Conservation (phyloP, 2,329 filamentous ascomycete genomes). For the Paecilomyces formosus region DNA sequence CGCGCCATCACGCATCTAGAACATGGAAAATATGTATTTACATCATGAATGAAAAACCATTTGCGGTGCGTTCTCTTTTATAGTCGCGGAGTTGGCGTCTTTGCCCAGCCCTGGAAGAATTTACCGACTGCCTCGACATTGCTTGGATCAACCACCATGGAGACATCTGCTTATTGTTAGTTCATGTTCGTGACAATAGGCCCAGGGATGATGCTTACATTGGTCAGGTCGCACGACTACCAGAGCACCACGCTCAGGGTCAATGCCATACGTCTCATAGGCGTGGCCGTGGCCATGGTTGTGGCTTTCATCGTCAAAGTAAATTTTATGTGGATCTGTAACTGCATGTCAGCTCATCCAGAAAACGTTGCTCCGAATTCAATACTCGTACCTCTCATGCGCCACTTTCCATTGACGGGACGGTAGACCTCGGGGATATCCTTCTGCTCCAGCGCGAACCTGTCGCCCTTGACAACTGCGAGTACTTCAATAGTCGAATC, state of each 20-base stretch:
- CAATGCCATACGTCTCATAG: constrained; percentile 48
- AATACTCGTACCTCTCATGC: neutral
- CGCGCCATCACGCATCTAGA: too few species aligned
- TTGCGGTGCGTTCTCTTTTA: neutral
- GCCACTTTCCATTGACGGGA: neutral
- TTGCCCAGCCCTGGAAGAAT: neutral
- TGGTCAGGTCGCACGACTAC: constrained; percentile 53
- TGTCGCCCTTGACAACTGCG: neutral
- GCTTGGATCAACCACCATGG: neutral
- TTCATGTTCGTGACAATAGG: neutral
- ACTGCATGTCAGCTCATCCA: neutral
- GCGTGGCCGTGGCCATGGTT: constrained; percentile 41
- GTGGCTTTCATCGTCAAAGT: neutral
- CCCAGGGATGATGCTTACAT: constrained; percentile 24
- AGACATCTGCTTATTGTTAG: neutral
- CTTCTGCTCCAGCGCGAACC: neutral
- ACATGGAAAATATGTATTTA: neutral
- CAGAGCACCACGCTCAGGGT: constrained; percentile 34
- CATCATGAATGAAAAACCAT: neutral
- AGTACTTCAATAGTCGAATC: neutral
- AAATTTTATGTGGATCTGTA: neutral
- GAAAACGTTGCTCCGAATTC: neutral
- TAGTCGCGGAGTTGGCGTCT: neutral
- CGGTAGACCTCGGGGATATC: neutral
- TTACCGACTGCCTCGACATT: neutral